Conservation (phyloP, 2,329 filamentous ascomycete species). For the Hymenoscyphus albidus region DNA sequence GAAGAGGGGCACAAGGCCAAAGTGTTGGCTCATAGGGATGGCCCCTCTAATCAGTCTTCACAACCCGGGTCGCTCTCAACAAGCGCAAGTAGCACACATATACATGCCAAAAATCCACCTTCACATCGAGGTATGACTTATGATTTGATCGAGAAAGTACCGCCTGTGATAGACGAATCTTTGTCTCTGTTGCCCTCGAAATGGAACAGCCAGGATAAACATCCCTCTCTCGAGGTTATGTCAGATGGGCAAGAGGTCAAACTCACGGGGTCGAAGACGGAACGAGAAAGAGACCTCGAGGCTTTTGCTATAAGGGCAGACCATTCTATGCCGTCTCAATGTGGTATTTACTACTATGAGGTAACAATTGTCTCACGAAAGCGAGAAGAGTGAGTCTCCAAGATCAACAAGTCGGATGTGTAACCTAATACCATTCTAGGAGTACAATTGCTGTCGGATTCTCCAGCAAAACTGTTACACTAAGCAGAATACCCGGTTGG, state of each 20-base stretch:
- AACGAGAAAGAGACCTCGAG: slow-evolving; percentile 60
- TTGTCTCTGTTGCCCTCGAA: slow-evolving; percentile 70
- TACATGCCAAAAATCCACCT: slow-evolving; percentile 56
- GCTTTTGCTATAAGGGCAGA: slow-evolving; percentile 80
- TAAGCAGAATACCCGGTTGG: slow-evolving; percentile 60
- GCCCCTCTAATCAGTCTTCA: slow-evolving; percentile 41
- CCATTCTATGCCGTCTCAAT: slow-evolving; percentile 80
- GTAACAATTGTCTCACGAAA: slow-evolving; percentile 61
- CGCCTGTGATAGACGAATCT: slow-evolving; percentile 56
- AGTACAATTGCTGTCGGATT: slow-evolving; percentile 63
- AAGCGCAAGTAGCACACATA: slow-evolving; percentile 49
- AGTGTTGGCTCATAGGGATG: slow-evolving; percentile 44
- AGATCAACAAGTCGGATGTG: neutral
- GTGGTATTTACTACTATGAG: slow-evolving; percentile 94
- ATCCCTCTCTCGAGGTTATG: slow-evolving; percentile 67
- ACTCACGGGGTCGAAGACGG: slow-evolving; percentile 46
- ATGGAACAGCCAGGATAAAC: slow-evolving; percentile 81
- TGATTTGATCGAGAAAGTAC: slow-evolving; percentile 76
- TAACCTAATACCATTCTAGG: slow-evolving; percentile 36
- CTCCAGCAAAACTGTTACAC: slow-evolving; percentile 48
- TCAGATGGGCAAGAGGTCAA: slow-evolving; percentile 71
- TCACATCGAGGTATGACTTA: slow-evolving; percentile 75
- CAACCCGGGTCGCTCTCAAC: slow-evolving; percentile 48
- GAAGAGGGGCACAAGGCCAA: slow-evolving; percentile 66
- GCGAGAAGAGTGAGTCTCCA: slow-evolving; percentile 58